These are phyloP conservation scores for Breviolum minutum DNA, from an alignment of 73 alveolate genomes.

Conservation along the genomic window DNA sequence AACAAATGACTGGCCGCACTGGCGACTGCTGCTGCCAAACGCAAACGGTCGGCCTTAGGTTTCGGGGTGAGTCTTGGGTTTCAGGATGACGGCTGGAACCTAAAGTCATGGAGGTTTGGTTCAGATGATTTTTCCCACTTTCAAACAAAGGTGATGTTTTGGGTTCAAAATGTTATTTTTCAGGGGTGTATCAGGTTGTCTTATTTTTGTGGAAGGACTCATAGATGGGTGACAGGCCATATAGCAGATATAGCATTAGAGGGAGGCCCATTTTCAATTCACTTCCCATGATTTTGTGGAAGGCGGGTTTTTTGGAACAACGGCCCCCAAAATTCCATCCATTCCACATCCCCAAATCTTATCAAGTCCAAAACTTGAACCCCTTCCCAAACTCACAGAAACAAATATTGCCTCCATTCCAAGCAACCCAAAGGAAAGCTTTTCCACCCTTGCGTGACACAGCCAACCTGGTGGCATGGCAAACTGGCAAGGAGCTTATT, in stretches of 20 bases:
- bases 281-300: not conserved
- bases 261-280: not conserved
- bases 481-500: no score
- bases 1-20: constrained; percentile 68
- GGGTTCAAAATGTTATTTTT: no score
- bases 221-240: no score
- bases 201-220: no score
- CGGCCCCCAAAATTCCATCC: not conserved
- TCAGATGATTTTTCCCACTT: no score
- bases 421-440: constrained; percentile 24
- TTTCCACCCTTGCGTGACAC: constrained; percentile 48
- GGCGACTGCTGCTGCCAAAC: constrained; percentile 65
- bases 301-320: not conserved
- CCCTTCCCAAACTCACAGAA: no score
- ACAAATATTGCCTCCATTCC: not conserved
- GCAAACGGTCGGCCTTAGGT: constrained; percentile 29
- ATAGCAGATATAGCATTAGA: no score
- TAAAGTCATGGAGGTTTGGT: no score
- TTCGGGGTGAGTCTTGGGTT: no score
- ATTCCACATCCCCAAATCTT: not conserved
- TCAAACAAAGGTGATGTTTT: no score
- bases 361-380: not conserved
- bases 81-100: no score
- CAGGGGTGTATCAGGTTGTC: no score
- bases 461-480: constrained; percentile 1